Conservation (phyloP, 2,329 filamentous ascomycete genomes). For the Parafenestella ontariensis region DNA sequence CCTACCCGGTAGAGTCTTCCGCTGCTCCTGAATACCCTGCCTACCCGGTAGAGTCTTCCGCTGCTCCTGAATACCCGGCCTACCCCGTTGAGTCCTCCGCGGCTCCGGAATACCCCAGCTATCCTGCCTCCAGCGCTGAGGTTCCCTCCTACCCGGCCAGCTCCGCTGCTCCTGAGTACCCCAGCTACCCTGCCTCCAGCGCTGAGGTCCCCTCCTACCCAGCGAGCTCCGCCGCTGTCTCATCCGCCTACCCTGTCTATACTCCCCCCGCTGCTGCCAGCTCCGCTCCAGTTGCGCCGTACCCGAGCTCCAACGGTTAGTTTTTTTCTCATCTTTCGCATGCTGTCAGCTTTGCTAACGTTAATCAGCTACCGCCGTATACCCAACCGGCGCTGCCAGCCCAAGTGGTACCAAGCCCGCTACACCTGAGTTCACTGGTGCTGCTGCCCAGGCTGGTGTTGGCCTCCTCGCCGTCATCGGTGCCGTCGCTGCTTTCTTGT, state of each 20-base stretch:
- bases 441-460: constrained; percentile 59
- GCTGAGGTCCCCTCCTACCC: constrained; percentile 31
- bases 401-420: constrained; percentile 34
- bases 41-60: neutral
- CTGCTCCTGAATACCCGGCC: neutral
- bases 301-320: no score
- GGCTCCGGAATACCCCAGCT: neutral
- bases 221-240: constrained; percentile 38
- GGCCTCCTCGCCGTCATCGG: constrained; percentile 62
- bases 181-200: no score
- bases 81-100: neutral
- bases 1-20: no score
- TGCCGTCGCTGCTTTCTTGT: constrained; percentile 53
- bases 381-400: constrained; percentile 29
- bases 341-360: no score
- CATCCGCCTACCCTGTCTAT: no score
- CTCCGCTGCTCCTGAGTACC: neutral
- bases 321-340: no score
- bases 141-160: neutral
- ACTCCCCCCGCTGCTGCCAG: no score
- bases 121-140: constrained; percentile 29
- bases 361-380: constrained; percentile 28
- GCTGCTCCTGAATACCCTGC: neutral
- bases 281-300: no score
- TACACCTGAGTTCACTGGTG: constrained; percentile 56